Conservation (phyloP, 345 rosid species). For the Trapa bicornis region DNA sequence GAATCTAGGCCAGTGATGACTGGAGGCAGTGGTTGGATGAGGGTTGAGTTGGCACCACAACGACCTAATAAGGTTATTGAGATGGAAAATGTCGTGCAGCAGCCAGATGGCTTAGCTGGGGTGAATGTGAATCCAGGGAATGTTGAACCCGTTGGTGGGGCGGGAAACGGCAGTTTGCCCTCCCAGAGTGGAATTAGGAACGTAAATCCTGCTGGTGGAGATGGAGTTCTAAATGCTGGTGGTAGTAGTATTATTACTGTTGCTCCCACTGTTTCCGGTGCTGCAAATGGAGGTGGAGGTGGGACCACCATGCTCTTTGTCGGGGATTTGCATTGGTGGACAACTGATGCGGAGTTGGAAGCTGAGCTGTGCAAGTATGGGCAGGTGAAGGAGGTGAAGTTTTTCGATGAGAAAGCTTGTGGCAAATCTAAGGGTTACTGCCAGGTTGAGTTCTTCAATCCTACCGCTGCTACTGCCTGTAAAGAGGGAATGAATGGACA, state of each 20-base stretch:
- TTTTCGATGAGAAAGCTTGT: constrained; percentile 79
- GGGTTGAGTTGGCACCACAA: constrained; percentile 48
- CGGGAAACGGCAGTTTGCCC: constrained; percentile 22
- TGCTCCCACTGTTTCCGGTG: not conserved
- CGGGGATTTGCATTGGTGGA: constrained; percentile 94
- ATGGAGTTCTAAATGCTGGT: constrained; percentile 17
- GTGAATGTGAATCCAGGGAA: constrained; percentile 12
- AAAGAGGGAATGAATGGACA: constrained; percentile 76
- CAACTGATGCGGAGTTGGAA: constrained; percentile 76
- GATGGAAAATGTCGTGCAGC: constrained; percentile 24
- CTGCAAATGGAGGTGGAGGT: constrained; percentile 21
- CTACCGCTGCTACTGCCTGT: constrained; percentile 51
- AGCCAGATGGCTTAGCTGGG: constrained; percentile 7
- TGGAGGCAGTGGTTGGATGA: constrained; percentile 34
- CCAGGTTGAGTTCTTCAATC: constrained; percentile 74
- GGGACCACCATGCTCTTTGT: constrained; percentile 50
- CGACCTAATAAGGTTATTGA: constrained; percentile 20
- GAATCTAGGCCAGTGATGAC: not conserved
- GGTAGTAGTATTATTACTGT: constrained; percentile 11
- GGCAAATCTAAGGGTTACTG: constrained; percentile 85
- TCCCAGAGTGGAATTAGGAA: constrained; percentile 24
- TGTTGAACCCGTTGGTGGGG: constrained; percentile 8
- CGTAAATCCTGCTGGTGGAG: constrained; percentile 21
- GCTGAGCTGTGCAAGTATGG: constrained; percentile 53
- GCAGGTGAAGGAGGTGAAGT: constrained; percentile 64